Base-by-base conservation (phyloP, 768 basidiomycete genomes). In the Calvatia gigantea region DNA sequence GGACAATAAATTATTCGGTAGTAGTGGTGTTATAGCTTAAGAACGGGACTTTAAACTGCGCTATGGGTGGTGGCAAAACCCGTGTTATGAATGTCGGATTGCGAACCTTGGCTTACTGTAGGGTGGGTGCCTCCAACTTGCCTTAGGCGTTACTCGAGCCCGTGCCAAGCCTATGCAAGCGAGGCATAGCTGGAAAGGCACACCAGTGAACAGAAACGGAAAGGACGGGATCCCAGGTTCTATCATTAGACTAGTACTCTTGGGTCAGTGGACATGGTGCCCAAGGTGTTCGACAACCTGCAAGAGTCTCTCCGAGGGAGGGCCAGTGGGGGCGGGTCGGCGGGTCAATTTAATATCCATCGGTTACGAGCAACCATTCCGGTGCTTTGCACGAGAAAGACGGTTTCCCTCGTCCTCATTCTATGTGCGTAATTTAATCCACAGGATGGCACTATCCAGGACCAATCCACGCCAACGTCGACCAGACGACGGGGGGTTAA, bases 31-130 rank as follows among this genome's bases (percentile, higher is more conserved):
- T 33, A 19, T 31, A 21, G 11, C 19, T 38, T 49, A 64, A 54
- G 6, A 44, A 49, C 7, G 63, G 57, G 25, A 49, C 41, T 8
- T 53, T 45, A 9, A 63, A 29, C 6, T 28, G 42, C n/a, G 43
- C 46, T 1, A 63, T 41, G 9, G 47, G 23, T 21, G 25, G 28
- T 33, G 27, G 33, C 46, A 47, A 9, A 63, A 41, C 35, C 46
- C 55, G 32, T 48, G 47, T 41, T n/a, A 66, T 51, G 9, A 61
- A 61, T 6, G 62, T 66, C 25, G 61, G 60, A 43, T 66, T 63
- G 48, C 60, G 56, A 3, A 66, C 54, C 9, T 53, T 58, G 32
- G 64, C 58, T 32, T 23, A 12, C n/a, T 47, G 61, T 6, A 64
- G 51, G 2, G 46, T 55, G 25, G 61, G 65, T 7, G 63, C 55